Evolutionary conservation across 495 filamentous ascomycete species (phyloP).

Genomic region (Cercophora newfieldiana): DNA sequence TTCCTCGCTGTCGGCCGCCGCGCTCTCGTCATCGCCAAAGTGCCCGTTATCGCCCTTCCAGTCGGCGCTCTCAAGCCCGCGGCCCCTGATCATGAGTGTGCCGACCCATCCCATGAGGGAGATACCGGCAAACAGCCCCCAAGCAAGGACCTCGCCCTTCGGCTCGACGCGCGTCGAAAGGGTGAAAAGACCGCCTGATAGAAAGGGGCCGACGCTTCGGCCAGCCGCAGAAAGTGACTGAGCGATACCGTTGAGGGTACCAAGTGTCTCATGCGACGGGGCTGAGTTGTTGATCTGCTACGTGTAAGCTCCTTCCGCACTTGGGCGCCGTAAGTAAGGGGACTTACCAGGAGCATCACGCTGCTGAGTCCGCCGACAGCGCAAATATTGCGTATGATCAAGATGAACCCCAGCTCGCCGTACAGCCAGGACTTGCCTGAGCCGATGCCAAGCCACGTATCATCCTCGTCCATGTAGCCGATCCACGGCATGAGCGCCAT

Average conservation of each 20-base stretch:
- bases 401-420: slow-evolving; percentile 71
- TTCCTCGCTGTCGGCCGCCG: slow-evolving; percentile 1
- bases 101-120: slow-evolving; percentile 74
- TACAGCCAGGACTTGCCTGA: slow-evolving; percentile 65
- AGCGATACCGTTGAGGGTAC: slow-evolving; percentile 89
- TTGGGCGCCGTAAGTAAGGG: background rate
- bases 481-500: slow-evolving; percentile 90
- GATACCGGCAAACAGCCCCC: slow-evolving; percentile 79
- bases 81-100: slow-evolving; percentile 69
- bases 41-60: slow-evolving; percentile 37
- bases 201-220: slow-evolving; percentile 82
- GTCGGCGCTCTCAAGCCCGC: slow-evolving; percentile 56
- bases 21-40: slow-evolving; percentile 11
- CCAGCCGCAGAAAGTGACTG: slow-evolving; percentile 93
- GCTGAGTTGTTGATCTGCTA: slow-evolving; percentile 87
- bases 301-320: background rate
- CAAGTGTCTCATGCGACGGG: slow-evolving; percentile 80
- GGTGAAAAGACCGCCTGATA: slow-evolving; percentile 82
- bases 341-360: slow-evolving; percentile 76
- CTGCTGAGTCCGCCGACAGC: slow-evolving; percentile 87
- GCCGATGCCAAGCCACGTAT: slow-evolving; percentile 46
- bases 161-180: slow-evolving; percentile 64
- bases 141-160: slow-evolving; percentile 83
- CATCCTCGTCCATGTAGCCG: slow-evolving; percentile 64
- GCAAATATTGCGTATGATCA: slow-evolving; percentile 86